Base-by-base conservation (phyloP, 495 filamentous ascomycete genomes). In the Aspergillus bertholletiae region DNA sequence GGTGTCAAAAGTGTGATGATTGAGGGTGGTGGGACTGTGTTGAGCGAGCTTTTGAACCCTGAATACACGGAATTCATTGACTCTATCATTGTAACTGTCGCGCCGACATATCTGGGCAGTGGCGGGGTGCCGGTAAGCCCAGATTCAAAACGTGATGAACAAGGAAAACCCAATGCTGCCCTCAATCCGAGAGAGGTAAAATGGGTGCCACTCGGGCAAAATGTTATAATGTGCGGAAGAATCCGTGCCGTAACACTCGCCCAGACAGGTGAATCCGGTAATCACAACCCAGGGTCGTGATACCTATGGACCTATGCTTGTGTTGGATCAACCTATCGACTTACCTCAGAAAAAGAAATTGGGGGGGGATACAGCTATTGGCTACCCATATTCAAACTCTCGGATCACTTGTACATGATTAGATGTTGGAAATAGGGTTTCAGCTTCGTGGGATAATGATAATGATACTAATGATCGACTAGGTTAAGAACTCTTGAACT, bases 1-100 rank as follows among this genome's bases (percentile, higher is more conserved):
- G 86, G 86, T 0, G 72, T 95, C 52, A 74, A 78, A 22, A 93
- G 89, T 59, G 79, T 96, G 24, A 96, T 96, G 92, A 78, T 96
- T 35, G 92, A 96, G 69, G 91, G 91, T 0, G 91, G 91, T 15
- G 90, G 82, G 3, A 79, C 78, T 18, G 82, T 96, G 45, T 86
- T 96, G 59, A 89, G 88, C 61, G 82, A 86, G 48, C 74, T 96
- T 13, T 72, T 96, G 17, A 73, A 75, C 32, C 69, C 75, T 15
- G 76, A 80, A 49, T 84, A 88, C 55, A 70, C 79, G n/a, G 64
- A 68, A 41, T 74, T 92, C 21, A 79, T 96, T 45, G 77, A 84
- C 59, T 84, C 83, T 11, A 84, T 96, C 21, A 83, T 96, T 57
- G 77, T 95, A 53, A 96, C 92, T 0, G 80, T 96, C 57, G 90